Evolutionary conservation across 2,329 filamentous ascomycete species (phyloP), one percentile per base, ranked within the genome.

Genomic region (Onygena corvina): DNA sequence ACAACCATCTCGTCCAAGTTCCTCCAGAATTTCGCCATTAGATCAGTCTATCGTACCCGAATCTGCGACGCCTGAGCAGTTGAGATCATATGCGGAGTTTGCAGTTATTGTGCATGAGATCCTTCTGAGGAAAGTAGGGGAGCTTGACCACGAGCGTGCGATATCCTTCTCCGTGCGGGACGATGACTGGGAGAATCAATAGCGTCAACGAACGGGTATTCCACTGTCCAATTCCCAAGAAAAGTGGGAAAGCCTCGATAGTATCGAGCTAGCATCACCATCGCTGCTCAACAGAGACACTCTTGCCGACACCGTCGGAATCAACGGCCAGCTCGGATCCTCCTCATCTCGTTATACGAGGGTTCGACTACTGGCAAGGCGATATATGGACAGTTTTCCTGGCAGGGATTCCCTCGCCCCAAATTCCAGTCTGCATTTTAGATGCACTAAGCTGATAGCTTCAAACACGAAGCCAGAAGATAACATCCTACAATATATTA

Each of bases 171-270:
- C n/a, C n/a, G n/a, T n/a, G n/a, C n/a, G n/a, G n/a, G n/a, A n/a
- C n/a, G n/a, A n/a, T n/a, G n/a, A n/a, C n/a, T n/a, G n/a, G n/a
- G n/a, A n/a, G n/a, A n/a, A n/a, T n/a, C n/a, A n/a, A n/a, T n/a
- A n/a, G n/a, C n/a, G n/a, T n/a, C n/a, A n/a, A n/a, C n/a, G n/a
- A n/a, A n/a, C n/a, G n/a, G n/a, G n/a, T n/a, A n/a, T n/a, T n/a
- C n/a, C n/a, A n/a, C n/a, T n/a, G n/a, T n/a, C n/a, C n/a, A n/a
- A n/a, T n/a, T n/a, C n/a, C n/a, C n/a, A n/a, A n/a, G n/a, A n/a
- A n/a, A n/a, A n/a, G n/a, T n/a, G 54, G 54, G 52, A 54, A 29
- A 35, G 18, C 23, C 23, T 51, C 11, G 36, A 40, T 7, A 23
- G n/a, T 9, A 21, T 38, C 21, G 21, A 18, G n/a, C 16, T 18